Base-by-base conservation (phyloP, 179 eudicot species). In the Patellifolia procumbens region DNA sequence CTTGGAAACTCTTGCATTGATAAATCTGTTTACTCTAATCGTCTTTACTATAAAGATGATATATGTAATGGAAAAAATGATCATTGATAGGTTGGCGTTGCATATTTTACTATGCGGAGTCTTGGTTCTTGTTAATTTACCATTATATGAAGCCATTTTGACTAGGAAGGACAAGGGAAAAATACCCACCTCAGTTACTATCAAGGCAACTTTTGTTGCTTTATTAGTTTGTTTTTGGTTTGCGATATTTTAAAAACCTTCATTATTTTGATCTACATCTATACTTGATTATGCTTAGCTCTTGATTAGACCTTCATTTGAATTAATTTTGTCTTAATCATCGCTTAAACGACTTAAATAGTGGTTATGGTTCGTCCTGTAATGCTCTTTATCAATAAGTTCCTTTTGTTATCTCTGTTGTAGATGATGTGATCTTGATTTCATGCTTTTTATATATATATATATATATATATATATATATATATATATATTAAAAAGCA, bases 91-190 rank as follows among this genome's bases (percentile, higher is more conserved):
- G 28, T 43, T 86, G 81, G 82, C 48, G 32, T 61, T 91, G 67
- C 95, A 93, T 76, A 76, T 85, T 60, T 11, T 85, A 28, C 66
- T 93, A 11, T 88, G 89, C 83, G 81, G 61, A 43, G 76, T 74
- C 67, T 56, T 91, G 74, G 86, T 91, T 64, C 1, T 76, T 3
- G 81, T 91, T 42, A 90, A 93, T 70, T 58, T 81, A 37, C 98
- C 98, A 1, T 52, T 91, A 64, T 89, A 85, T 67, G 71, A 64
- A n/a, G 97, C 87, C n/a, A 65, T 86, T 55, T 87, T 91, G 9
- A 39, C 9, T 5, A 79, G 98, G 73, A 87, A 84, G 61, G 98
- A 93, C 55, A 81, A 80, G 32, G 98, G 98, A 7, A 86, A 76
- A 76, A 73, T 93, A 78, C 97, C 97, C 1, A 75, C 46, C 67